Evolutionary conservation across 2,329 filamentous ascomycete genomes (phyloP), one percentile per base, ranked within the genome.

Genomic region (Alternaria sp.): DNA sequence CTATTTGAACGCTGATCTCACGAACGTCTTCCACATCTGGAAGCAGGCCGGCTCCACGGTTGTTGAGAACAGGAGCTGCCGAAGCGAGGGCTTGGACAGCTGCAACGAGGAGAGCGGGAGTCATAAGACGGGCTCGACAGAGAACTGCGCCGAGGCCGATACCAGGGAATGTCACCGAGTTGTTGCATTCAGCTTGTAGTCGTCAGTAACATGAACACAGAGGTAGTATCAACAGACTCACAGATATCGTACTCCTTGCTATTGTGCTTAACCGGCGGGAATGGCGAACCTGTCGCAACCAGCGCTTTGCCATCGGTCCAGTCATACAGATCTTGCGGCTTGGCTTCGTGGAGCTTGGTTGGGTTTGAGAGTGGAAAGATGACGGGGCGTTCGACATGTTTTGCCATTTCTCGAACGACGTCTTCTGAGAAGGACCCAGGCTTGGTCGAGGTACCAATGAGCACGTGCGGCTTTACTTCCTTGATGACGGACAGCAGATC

Each of bases 321-420:
- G 3, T 86, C 78, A 56, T 90, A 88, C 22, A 97, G 81, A 74
- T 97, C 92, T 16, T 87, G 81, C 0, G 93, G 93, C 8, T 89
- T 86, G 2, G 92, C 93, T 78, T 97, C 93, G 74, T 96, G 92
- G 0, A 97, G 85, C 2, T 87, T 84, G 0, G 93, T 97, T 0
- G 93, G 93, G 76, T 97, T 97, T 3, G 91, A 94, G 2, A 97
- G 85, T 0, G 93, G 93, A 62, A 97, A 88, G 73, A 97, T 90
- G 75, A 97, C 94, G n/a, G 93, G 93, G 1, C 90, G 85, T 0
- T 90, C 84, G 3, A 90, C 86, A 69, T 93, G 86, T 36, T 85
- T 83, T 2, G 90, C 88, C 92, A 97, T 96, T 68, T 91, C 91
- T 46, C 85, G 83, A 11, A 96, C 83, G 28, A 93, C 81, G 2